phyloP scores from a whole-genome alignment of 768 basidiomycete species.

The Cystofilobasidium bisporidii region DNA sequence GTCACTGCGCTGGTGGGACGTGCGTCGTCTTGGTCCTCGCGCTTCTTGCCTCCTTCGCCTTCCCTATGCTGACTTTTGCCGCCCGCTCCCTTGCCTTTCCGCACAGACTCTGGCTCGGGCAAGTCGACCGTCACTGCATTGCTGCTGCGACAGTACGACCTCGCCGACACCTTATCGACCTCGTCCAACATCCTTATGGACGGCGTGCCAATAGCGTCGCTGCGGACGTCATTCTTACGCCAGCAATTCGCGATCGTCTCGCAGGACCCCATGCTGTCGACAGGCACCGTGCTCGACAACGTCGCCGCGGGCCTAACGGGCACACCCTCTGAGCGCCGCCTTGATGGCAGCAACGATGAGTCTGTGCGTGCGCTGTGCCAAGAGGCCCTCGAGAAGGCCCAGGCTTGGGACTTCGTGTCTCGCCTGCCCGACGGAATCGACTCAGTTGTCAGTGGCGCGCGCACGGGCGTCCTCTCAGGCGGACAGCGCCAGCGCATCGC shows the following conservation, averaged over 20 bases:
- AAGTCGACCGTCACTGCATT: conserved; percentile 37
- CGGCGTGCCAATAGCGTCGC: conserved; percentile 3
- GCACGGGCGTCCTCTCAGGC: conserved; percentile 37
- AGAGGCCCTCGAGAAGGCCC: conserved; percentile 34
- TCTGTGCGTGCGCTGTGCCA: conserved; percentile 28
- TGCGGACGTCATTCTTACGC: conserved; percentile 17
- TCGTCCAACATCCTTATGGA: conserved; percentile 22
- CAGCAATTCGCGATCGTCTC: conserved; percentile 23
- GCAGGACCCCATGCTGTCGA: conserved; percentile 28
- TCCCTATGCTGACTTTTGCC: background rate
- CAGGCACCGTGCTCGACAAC: conserved; percentile 38
- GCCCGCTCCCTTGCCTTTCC: background rate
- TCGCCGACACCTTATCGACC: conserved; percentile 10
- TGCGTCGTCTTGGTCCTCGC: background rate
- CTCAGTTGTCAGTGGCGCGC: conserved; percentile 33
- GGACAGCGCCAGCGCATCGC: conserved; percentile 34
- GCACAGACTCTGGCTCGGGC: conserved; percentile 34
- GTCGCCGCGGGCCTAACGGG: conserved; percentile 39
- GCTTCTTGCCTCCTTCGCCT: no score
- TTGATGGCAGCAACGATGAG: conserved; percentile 32
- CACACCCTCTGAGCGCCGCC: conserved; percentile 31
- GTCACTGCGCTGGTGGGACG: conserved; percentile 37
- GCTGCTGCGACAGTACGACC: conserved; percentile 37
- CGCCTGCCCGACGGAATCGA: conserved; percentile 36
- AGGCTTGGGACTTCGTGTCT: conserved; percentile 38